Evolutionary conservation across 2,329 filamentous ascomycete species (phyloP).

Genomic region (Moelleriella libera): DNA sequence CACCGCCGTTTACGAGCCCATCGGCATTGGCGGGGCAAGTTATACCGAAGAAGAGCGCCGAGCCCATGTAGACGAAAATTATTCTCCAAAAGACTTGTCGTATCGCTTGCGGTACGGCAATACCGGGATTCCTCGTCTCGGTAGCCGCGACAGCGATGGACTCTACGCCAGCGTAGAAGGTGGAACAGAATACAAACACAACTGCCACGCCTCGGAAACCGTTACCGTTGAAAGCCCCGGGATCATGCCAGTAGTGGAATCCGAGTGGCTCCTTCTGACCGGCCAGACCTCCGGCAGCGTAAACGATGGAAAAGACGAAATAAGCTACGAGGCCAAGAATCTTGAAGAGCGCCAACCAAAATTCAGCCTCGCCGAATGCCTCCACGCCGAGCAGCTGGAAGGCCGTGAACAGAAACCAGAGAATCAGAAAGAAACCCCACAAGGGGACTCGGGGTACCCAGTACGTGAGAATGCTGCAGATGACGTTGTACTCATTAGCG

Average conservation of each 20-base stretch:
- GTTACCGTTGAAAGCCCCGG: constrained; percentile 52
- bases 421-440: constrained; percentile 59
- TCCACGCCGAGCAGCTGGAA: constrained; percentile 61
- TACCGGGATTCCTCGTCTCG: constrained; percentile 42
- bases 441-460: constrained; percentile 47
- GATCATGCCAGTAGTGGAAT: constrained; percentile 58
- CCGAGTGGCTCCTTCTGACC: constrained; percentile 46
- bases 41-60: constrained; percentile 61
- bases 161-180: constrained; percentile 56
- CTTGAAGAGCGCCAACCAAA: constrained; percentile 65
- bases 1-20: constrained; percentile 45
- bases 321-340: constrained; percentile 55
- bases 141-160: constrained; percentile 49
- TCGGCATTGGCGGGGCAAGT: constrained; percentile 56
- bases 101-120: constrained; percentile 42
- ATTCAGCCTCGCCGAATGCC: constrained; percentile 67
- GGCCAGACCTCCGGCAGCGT: constrained; percentile 51
- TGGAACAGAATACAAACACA: constrained; percentile 57
- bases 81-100: constrained; percentile 49
- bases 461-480: constrained; percentile 50
- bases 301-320: constrained; percentile 61
- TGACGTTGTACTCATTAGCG: constrained; percentile 58
- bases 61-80: constrained; percentile 51
- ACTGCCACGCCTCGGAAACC: constrained; percentile 51
- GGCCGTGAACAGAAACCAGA: constrained; percentile 55